Conservation (phyloP, 1,284 basidiomycete genomes). For the Melampsora larici-populina region DNA sequence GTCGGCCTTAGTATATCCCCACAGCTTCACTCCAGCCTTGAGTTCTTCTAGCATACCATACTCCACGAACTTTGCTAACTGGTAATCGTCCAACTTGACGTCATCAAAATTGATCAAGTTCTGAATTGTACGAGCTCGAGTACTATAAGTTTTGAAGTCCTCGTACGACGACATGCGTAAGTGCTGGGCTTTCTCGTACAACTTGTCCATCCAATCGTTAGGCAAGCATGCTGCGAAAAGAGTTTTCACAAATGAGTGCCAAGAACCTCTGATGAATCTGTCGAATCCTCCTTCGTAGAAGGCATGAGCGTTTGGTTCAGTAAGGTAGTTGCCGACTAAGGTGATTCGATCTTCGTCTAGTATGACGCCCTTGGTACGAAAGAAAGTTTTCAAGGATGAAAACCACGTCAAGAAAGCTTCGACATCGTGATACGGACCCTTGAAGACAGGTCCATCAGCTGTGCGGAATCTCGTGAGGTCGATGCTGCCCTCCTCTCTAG, state of each 20-base stretch:
- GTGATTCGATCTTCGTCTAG: conserved; percentile 5
- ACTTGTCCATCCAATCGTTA: not conserved
- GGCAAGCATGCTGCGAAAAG: conserved; percentile 5
- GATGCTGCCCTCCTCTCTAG: too few relatives aligned
- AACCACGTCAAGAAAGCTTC: too few relatives aligned
- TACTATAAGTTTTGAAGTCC: not conserved
- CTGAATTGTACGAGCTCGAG: conserved; percentile 1
- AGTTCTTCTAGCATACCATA: not conserved
- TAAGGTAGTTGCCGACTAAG: conserved; percentile 1
- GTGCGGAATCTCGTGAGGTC: too few relatives aligned
- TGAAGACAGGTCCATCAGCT: too few relatives aligned
- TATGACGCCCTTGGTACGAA: too few relatives aligned
- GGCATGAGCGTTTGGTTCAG: conserved; percentile 1
- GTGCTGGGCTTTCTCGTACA: not conserved
- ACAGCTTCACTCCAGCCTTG: too few relatives aligned
- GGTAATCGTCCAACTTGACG: not conserved
- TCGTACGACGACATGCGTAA: not conserved
- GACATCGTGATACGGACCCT: too few relatives aligned
- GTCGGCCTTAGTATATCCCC: too few relatives aligned
- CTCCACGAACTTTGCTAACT: not conserved
- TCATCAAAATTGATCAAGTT: conserved; percentile 10
- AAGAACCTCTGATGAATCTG: not conserved
- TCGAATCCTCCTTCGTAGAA: not conserved
- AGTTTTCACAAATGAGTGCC: not conserved
- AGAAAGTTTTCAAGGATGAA: too few relatives aligned